These are phyloP conservation scores for Conringia planisiliqua DNA, from an alignment of 345 rosid genomes.

Conservation along the genomic window DNA sequence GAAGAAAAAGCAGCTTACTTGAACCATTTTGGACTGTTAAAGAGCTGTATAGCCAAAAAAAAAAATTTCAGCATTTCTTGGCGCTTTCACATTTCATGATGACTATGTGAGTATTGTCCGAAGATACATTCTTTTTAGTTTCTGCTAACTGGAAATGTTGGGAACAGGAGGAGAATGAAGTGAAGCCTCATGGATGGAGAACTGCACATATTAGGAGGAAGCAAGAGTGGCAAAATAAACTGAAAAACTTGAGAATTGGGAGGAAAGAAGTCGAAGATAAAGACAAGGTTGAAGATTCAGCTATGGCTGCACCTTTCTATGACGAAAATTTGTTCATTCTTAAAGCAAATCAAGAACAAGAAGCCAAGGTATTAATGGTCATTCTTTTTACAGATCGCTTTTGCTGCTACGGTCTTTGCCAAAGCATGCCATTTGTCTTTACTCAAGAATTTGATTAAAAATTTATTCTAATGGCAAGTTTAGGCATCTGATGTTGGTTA, in stretches of 20 bases:
- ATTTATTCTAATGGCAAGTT: slow-evolving; percentile 6
- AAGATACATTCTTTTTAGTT: neutral
- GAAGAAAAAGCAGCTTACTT: neutral
- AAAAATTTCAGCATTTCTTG: neutral
- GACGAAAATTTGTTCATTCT: slow-evolving; percentile 66
- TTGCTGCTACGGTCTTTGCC: neutral
- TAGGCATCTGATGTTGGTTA: slow-evolving; percentile 56
- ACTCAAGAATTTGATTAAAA: neutral
- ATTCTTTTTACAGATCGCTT: neutral
- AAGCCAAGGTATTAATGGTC: slow-evolving; percentile 59
- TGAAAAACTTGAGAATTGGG: slow-evolving; percentile 64
- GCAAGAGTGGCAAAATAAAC: slow-evolving; percentile 83
- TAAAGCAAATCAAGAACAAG: slow-evolving; percentile 64
- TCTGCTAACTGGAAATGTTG: slow-evolving; percentile 7
- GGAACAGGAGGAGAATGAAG: slow-evolving; percentile 52
- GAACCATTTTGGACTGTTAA: neutral
- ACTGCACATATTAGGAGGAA: slow-evolving; percentile 52
- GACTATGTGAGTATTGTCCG: neutral
- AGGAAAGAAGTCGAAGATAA: slow-evolving; percentile 61
- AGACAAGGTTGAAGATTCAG: slow-evolving; percentile 52
- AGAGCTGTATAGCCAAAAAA: neutral
- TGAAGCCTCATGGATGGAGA: slow-evolving; percentile 62
- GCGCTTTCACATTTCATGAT: neutral
- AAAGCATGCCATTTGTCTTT: neutral
- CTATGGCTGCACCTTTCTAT: slow-evolving; percentile 62